phyloP scores from a whole-genome alignment of 78 protist genomes.

The Chrysochromulina tobinii region DNA sequence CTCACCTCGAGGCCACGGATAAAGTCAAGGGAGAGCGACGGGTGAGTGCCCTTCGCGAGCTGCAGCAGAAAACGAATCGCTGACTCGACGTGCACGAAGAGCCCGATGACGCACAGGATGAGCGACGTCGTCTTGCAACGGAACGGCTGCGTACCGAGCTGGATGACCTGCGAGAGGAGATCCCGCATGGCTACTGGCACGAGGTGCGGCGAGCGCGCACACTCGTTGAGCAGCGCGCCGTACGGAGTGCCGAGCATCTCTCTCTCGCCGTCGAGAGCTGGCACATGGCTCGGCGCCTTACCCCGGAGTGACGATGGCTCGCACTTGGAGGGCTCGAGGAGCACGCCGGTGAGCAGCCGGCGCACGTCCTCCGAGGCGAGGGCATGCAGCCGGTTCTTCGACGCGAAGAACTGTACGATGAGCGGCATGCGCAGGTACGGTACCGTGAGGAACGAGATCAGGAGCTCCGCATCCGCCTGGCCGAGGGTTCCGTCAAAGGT shows the following conservation, averaged over 20 bases:
- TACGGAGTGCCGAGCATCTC: neutral
- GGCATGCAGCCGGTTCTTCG: conserved; percentile 43
- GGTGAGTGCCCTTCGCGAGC: neutral
- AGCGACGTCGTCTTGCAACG: neutral
- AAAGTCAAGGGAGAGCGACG: neutral
- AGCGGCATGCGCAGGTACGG: conserved; percentile 52
- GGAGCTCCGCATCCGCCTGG: conserved; percentile 63
- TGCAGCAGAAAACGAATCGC: neutral
- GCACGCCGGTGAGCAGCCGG: conserved; percentile 11
- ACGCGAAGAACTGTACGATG: conserved; percentile 47
- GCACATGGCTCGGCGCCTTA: too few relatives aligned
- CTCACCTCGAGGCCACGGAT: neutral
- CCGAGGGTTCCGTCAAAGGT: conserved; percentile 25
- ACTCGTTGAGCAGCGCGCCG: conserved; percentile 35
- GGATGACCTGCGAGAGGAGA: neutral
- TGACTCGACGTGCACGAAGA: conserved; percentile 20
- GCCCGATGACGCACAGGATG: neutral
- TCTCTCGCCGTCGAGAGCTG: too few relatives aligned
- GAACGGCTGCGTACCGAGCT: neutral
- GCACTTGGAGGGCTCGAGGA: conserved; percentile 35
- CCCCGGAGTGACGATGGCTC: too few relatives aligned
- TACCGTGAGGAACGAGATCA: conserved; percentile 61
- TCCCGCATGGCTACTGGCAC: neutral
- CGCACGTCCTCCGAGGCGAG: conserved; percentile 10
- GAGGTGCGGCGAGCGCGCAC: neutral